Conservation (phyloP, 805 yeast species). For the Yamadazyma nakazawae region DNA sequence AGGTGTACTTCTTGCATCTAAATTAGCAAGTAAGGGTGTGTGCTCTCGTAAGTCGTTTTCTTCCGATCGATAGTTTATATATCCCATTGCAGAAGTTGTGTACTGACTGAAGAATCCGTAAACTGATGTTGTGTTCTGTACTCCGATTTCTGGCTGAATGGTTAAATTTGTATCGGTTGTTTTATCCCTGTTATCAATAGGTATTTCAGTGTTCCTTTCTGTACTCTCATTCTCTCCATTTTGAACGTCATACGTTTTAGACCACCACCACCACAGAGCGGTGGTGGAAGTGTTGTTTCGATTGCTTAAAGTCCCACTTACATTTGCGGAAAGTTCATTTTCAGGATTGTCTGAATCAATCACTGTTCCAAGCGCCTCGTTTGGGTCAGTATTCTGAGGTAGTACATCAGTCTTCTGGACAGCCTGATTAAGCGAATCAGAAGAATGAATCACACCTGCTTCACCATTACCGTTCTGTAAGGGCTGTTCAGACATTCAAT, state of each 20-base stretch:
- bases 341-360: not conserved
- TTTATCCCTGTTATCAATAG: not conserved
- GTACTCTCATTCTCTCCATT: not conserved
- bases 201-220: not conserved
- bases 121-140: not conserved
- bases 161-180: not conserved
- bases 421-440: not conserved
- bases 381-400: not conserved
- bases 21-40: not conserved
- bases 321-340: not conserved
- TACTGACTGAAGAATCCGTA: conserved; percentile 3
- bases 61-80: conserved; percentile 3
- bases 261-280: not conserved
- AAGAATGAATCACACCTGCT: not conserved
- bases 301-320: not conserved
- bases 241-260: not conserved
- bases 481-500: not conserved
- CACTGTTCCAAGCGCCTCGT: not conserved
- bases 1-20: not conserved
- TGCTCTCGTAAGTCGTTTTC: not conserved
- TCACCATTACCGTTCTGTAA: not conserved
- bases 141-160: not conserved
- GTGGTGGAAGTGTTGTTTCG: not conserved
- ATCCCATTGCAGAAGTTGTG: conserved; percentile 4
- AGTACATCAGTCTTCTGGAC: not conserved